Evolutionary conservation across 2,329 filamentous ascomycete genomes (phyloP).

Genomic region (Fusarium xylarioides): DNA sequence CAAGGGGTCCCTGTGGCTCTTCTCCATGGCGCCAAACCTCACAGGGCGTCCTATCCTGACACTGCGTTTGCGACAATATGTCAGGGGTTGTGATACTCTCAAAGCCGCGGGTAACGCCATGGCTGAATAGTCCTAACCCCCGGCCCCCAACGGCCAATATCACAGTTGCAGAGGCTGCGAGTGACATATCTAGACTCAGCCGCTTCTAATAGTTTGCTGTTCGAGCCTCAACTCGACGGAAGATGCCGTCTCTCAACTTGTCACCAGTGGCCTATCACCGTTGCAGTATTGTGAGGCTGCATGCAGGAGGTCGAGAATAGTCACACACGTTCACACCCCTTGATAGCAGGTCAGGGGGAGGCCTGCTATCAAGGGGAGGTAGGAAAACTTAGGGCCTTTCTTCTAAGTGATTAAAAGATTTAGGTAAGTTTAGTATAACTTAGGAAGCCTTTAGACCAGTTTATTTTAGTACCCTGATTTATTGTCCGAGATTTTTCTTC

Average conservation of each 20-base stretch:
- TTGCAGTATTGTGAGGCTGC: constrained; percentile 19
- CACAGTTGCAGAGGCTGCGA: background rate
- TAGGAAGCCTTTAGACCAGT: background rate
- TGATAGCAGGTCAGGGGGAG: background rate
- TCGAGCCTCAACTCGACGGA: background rate
- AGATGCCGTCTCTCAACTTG: background rate
- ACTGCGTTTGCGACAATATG: background rate
- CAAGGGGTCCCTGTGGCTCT: background rate
- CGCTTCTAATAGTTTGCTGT: constrained; percentile 17
- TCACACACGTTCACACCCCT: constrained; percentile 22
- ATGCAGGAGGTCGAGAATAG: constrained; percentile 23
- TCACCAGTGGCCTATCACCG: constrained; percentile 12
- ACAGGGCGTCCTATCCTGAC: constrained; percentile 11
- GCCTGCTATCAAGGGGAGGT: background rate
- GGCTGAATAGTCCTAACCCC: constrained; percentile 1
- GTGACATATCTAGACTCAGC: constrained; percentile 22
- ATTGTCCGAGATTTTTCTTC: background rate
- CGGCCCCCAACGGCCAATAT: constrained; percentile 10
- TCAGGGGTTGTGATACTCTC: constrained; percentile 14
- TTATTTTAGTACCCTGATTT: background rate
- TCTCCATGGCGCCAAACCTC: constrained; percentile 10
- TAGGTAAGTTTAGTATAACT: background rate
- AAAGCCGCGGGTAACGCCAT: constrained; percentile 19
- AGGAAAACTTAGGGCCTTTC: background rate
- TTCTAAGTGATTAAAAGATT: background rate